Evolutionary conservation across 2,329 filamentous ascomycete genomes (phyloP), one percentile per base, ranked within the genome.

Genomic region (Fusarium sp.): DNA sequence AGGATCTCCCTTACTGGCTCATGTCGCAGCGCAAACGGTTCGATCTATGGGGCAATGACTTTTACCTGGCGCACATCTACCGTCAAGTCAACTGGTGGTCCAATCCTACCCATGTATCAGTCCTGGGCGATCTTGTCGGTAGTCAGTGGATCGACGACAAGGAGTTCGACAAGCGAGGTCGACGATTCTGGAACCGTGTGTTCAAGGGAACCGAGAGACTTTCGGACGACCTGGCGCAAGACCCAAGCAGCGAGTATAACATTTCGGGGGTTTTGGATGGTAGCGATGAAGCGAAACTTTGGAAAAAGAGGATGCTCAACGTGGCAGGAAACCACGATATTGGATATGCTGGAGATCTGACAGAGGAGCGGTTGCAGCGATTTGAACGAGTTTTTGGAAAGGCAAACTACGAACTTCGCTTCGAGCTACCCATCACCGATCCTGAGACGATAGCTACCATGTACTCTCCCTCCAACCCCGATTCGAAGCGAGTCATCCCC

Each of bases 291-390:
- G 80, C 81, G 9, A 79, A 82, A 8, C 78, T 79, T 4, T 98
- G 96, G 96, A 79, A 84, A n/a, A 85, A 83, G 39, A 87, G 91
- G 55, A 84, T 97, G 66, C 93, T 99, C 76, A 96, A 97, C 71
- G 88, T 98, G 25, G 94, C 90, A 1, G 96, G 96, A 2, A 99
- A 99, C 75, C 96, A 99, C 76, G 96, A 99, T 77, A 90, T 99
- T 74, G 96, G 96, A 33, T 99, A 99, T 76, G 93, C 94, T 0
- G 96, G 96, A 5, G 96, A 99, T 77, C 85, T 98, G 63, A 93
- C 91, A 39, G 80, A 85, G n/a, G 84, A 88, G 63, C 88, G 94
- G 5, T 83, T 97, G 54, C 83, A 87, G 27, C 87, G 96, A 2
- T 99, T 98, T 76, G 94, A 97, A 79, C 84, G 85, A 21, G 86